A percentile compares a stretch with the other conserved stretches of the same genome.
phyloP scores from a whole-genome alignment of 2,329 filamentous ascomycete species.

The Cladosporium sp. region DNA sequence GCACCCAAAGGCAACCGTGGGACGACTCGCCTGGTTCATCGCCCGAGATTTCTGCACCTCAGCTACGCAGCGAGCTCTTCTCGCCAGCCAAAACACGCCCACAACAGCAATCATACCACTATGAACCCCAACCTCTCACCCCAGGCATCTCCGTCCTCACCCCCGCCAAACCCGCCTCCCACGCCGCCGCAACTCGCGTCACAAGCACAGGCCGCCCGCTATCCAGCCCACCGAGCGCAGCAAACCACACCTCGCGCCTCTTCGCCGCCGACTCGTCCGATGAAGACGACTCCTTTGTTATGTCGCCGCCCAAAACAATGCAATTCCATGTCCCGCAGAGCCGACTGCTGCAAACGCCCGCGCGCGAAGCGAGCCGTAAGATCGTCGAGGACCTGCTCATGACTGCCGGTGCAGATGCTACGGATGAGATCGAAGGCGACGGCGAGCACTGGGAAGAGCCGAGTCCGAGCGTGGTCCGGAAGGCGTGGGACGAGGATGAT shows the following conservation, averaged over 20 bases:
- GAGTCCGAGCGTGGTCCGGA: slow-evolving; percentile 50
- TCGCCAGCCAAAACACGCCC: slow-evolving; percentile 29
- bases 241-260: slow-evolving; percentile 8
- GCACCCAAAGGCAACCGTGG: slow-evolving; percentile 31
- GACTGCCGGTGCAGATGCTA: slow-evolving; percentile 66
- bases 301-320: slow-evolving; percentile 89
- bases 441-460: slow-evolving; percentile 43
- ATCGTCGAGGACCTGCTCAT: slow-evolving; percentile 79
- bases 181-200: slow-evolving; percentile 25
- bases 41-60: slow-evolving; percentile 74
- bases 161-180: slow-evolving; percentile 48
- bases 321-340: slow-evolving; percentile 79
- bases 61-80: slow-evolving; percentile 82
- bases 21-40: slow-evolving; percentile 53
- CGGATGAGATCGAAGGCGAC: slow-evolving; percentile 47
- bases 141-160: slow-evolving; percentile 84
- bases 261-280: slow-evolving; percentile 23
- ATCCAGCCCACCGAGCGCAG: slow-evolving; percentile 30
- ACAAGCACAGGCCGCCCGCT: slow-evolving; percentile 38
- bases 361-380: slow-evolving; percentile 74
- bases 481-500: slow-evolving; percentile 47
- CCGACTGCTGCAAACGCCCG: slow-evolving; percentile 77
- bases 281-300: slow-evolving; percentile 57
- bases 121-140: slow-evolving; percentile 57
- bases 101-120: neutral